A percentile compares a stretch with the other conserved stretches of the same genome.
Conservation (phyloP, 305 asterid species). For the Plantago lanceolata region DNA sequence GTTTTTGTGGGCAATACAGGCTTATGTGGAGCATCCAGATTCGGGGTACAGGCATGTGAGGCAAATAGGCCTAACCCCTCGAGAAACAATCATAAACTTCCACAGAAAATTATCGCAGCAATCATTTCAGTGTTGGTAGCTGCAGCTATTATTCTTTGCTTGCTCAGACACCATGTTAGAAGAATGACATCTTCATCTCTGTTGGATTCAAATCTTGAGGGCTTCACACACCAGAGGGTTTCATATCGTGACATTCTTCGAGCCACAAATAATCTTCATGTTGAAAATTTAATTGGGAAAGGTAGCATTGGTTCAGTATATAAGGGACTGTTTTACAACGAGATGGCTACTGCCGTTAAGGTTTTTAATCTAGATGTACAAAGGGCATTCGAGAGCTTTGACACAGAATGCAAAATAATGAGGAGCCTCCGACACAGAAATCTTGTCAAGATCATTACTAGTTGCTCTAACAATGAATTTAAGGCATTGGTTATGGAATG, state of each 20-base stretch:
- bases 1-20: slow-evolving; percentile 18
- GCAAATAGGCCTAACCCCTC: neutral
- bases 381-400: slow-evolving; percentile 18
- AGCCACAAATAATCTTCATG: slow-evolving; percentile 1
- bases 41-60: slow-evolving; percentile 12
- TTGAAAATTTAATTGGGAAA: slow-evolving; percentile 6
- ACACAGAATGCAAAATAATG: slow-evolving; percentile 16
- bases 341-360: neutral
- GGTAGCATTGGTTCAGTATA: slow-evolving; percentile 15
- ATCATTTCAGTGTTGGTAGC: neutral
- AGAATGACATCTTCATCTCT: neutral
- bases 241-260: slow-evolving; percentile 23
- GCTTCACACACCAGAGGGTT: slow-evolving; percentile 5
- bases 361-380: slow-evolving; percentile 10
- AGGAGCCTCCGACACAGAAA: neutral
- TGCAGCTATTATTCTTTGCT: neutral
- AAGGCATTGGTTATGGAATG: neutral
- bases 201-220: neutral
- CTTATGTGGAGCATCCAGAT: slow-evolving; percentile 22
- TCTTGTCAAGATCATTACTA: neutral
- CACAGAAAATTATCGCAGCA: slow-evolving; percentile 1
- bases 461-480: neutral
- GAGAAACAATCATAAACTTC: neutral
- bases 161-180: neutral
- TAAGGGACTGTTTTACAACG: neutral